Evolutionary conservation across 2,329 filamentous ascomycete species (phyloP), one percentile per base, ranked within the genome.

Genomic region (Aspergillus intermedius): DNA sequence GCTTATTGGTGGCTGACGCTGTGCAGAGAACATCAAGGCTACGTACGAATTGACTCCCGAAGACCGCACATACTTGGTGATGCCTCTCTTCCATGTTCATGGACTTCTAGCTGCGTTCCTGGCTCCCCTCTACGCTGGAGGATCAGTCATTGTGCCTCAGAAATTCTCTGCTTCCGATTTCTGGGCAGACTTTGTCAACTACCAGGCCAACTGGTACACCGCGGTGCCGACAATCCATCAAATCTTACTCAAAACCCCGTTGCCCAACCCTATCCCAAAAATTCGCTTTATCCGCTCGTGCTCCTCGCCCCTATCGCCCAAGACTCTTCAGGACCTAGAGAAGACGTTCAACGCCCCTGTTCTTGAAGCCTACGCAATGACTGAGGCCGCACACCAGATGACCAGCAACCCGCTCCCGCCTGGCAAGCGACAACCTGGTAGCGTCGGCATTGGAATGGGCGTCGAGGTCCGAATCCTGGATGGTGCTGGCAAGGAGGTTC

Each of bases 171-270:
- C 89, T 7, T 79, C 80, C 1, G 83, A 87, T 17, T 95, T 95
- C 71, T 95, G 89, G 89, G 67, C 70, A 21, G 84, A 93, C 66
- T 93, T 93, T 61, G 77, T 77, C 56, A 74, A 77, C 5, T 77
- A 90, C 73, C 77, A 82, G 55, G 89, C 88, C 22, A 95, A 88
- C 66, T 95, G 89, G 89, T 95, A 93, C 71, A 93, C 88, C 0
- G 89, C 89, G 1, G 89, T 93, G n/a, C 89, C 89, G 1, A 94
- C 89, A 0, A 94, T 95, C 64, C 89, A 94, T 68, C 88, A 93
- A 64, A 91, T 95, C 60, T 77, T 95, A 3, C 81, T 95, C 50
- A 88, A 86, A 71, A 83, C 79, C 57, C 82, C 86, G 5, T 67
- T 80, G 3, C 89, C 88, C 4, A 78, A 65, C 48, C 84, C 85